Base-by-base conservation (phyloP, 163 green algal species). In the Chlorella variabilis region DNA sequence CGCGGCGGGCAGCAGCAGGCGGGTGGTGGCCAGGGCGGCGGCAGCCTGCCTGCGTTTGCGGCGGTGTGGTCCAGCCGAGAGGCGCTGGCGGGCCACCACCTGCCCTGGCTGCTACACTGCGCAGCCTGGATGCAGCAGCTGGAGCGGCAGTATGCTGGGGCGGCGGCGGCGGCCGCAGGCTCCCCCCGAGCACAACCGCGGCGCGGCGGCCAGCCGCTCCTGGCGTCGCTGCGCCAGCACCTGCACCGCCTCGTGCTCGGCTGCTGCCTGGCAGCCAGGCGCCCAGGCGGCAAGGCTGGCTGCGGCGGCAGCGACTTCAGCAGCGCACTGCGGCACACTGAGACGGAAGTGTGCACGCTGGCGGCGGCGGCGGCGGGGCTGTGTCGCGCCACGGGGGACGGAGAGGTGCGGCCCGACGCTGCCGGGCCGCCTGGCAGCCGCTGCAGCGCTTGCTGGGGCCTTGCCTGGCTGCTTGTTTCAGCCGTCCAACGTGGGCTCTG, bases 21-120 rank as follows among this genome's bases (percentile, higher is more conserved):
- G 33, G 45, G 69, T 17, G 31, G 20, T 4, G 49, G 67, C n/a
- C 38, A 34, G 45, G n/a, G 34, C 51, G 48, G 49, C 33, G 54
- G 23, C 31, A 33, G n/a, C 48, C 31, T 17, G 42, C 33, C 23
- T 31, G 63, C 63, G 1, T 82, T 75, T 51, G 65, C 36, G 3
- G 33, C 34, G 17, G 63, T 82, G 48, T 82, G 76, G 76, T 69
- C 31, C 76, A 75, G 18, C 9, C 62, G 36, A 3, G 62, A 67
- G 23, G 63, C 76, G 9, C 48, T 82, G 33, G 36, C 42, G 25
- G n/a, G 76, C 29, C 76, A 67, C 34, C 34, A 31, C 33, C 65
- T 82, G 76, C 63, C 39, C 15, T 82, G 76, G 76, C 76, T 82
- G 76, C 76, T 82, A 33, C 76, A 69, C 63, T 82, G 76, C 76